Evolutionary conservation across 306 rosid species (phyloP).

Genomic region (Cucurbita maxima): DNA sequence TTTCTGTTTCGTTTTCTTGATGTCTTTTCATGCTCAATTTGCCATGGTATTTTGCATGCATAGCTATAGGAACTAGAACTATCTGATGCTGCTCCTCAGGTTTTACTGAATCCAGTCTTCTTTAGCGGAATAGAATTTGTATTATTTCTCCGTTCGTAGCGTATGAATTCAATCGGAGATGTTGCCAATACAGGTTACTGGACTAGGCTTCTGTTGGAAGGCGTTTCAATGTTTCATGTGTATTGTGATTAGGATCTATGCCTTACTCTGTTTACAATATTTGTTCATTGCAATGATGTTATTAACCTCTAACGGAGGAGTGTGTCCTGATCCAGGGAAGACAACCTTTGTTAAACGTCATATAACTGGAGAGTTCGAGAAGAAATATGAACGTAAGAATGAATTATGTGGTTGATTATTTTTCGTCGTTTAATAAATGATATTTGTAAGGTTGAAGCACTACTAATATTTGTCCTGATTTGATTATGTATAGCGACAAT

Average conservation of each 20-base stretch:
- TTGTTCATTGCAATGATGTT: not conserved
- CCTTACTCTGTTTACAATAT: not conserved
- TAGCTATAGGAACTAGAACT: not conserved
- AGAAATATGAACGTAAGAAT: conserved; percentile 18
- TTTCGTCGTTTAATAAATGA: not conserved
- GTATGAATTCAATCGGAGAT: not conserved
- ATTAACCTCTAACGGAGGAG: not conserved
- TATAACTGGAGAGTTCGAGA: conserved; percentile 21
- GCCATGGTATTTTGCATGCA: not conserved
- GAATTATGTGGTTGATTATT: not conserved
- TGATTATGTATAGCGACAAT: conserved; percentile 14
- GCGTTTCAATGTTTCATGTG: not conserved
- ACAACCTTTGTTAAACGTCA: conserved; percentile 21
- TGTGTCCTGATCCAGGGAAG: conserved; percentile 7
- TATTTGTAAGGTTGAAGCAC: not conserved
- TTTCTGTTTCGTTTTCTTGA: not conserved
- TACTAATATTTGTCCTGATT: not conserved
- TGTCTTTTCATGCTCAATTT: not conserved
- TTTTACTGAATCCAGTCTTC: not conserved
- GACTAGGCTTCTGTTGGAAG: not conserved
- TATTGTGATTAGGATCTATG: not conserved
- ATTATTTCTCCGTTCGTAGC: not conserved
- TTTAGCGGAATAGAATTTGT: not conserved
- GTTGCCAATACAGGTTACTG: not conserved
- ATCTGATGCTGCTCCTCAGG: not conserved